Evolutionary conservation across 1,284 basidiomycete species (phyloP).

Genomic region (Rhodofomes roseus): DNA sequence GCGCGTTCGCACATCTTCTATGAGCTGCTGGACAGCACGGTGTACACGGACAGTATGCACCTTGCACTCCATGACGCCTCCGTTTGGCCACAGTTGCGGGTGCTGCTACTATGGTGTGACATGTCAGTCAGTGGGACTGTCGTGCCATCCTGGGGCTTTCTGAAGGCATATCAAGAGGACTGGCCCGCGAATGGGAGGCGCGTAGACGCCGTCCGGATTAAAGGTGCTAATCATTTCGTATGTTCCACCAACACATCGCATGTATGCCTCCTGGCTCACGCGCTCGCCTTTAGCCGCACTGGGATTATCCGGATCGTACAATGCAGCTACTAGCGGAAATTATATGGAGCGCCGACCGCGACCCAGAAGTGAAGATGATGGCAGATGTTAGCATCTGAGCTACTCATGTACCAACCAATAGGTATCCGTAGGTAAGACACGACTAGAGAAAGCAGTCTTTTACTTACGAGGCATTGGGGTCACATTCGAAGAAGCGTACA

Average conservation of each 20-base stretch:
- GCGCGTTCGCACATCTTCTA: neutral
- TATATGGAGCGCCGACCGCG: neutral
- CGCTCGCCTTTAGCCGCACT: constrained; percentile 4
- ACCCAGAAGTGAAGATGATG: neutral
- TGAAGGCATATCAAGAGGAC: neutral
- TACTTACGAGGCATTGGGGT: too few relatives aligned
- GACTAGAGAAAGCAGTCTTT: too few relatives aligned
- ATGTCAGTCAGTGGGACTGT: constrained; percentile 1
- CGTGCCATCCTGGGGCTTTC: neutral
- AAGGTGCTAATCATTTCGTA: constrained; percentile 10
- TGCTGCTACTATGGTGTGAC: constrained; percentile 6
- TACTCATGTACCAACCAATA: too few relatives aligned
- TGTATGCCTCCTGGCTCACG: neutral
- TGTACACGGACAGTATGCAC: neutral
- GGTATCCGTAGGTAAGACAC: too few relatives aligned
- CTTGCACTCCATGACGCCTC: neutral
- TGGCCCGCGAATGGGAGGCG: neutral
- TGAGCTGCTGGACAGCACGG: neutral
- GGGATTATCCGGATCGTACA: constrained; percentile 8
- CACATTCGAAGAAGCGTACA: too few relatives aligned
- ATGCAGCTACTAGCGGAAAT: neutral
- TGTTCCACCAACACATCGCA: neutral
- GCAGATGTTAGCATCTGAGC: too few relatives aligned
- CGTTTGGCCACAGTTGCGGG: constrained; percentile 1
- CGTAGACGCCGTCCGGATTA: neutral